Conservation (phyloP, 805 yeast genomes). For the Torulaspora indica region DNA sequence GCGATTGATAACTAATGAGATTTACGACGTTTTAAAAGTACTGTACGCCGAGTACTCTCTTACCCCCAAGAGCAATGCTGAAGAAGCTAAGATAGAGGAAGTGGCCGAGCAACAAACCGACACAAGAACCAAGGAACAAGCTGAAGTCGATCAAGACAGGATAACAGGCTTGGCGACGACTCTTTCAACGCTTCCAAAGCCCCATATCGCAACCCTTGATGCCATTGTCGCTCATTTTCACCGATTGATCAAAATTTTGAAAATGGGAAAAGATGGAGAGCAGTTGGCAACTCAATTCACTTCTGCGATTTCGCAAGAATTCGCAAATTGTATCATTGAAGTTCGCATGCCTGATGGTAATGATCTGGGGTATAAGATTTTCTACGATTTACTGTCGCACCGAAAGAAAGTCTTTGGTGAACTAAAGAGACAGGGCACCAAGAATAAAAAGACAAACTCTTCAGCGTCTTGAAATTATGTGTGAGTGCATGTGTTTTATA, state of each 20-base stretch:
- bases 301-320: constrained; percentile 55
- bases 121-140: not conserved
- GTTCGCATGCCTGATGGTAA: constrained; percentile 50
- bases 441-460: constrained; percentile 9
- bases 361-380: constrained; percentile 52
- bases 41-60: constrained; percentile 51
- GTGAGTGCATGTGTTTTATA: not conserved
- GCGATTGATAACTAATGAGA: constrained; percentile 59
- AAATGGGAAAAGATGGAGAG: constrained; percentile 41
- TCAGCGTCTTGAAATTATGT: not conserved
- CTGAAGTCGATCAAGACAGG: constrained; percentile 36
- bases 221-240: constrained; percentile 73
- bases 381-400: constrained; percentile 56
- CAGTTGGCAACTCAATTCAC: constrained; percentile 39
- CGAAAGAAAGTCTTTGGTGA: constrained; percentile 63
- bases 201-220: constrained; percentile 73
- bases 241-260: constrained; percentile 52
- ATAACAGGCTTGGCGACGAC: constrained; percentile 62
- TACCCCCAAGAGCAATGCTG: constrained; percentile 13
- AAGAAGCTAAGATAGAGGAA: not conserved
- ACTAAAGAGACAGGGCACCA: constrained; percentile 40
- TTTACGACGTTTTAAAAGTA: constrained; percentile 63
- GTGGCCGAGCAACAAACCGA: not conserved
- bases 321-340: constrained; percentile 53
- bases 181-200: constrained; percentile 59